A percentile compares a stretch with the other conserved stretches of the same genome.
Conservation (phyloP, 306 rosid genomes). For the Mimosa pudica region DNA sequence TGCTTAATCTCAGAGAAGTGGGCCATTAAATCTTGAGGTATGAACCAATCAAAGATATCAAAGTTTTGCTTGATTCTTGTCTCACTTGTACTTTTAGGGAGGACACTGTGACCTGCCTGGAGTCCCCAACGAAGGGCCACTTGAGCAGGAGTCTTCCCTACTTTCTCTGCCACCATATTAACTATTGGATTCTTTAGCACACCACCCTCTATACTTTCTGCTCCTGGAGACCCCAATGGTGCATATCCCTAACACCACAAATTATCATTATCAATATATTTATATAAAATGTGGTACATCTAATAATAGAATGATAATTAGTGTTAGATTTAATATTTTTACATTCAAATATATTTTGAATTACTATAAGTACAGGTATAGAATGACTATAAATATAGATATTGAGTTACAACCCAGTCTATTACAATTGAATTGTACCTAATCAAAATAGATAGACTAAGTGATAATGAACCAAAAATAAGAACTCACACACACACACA, state of each 20-base stretch:
- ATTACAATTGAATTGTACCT: too few species aligned
- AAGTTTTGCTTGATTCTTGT: constrained; percentile 55
- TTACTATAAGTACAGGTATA: too few species aligned
- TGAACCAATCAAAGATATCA: constrained; percentile 62
- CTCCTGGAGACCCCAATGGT: constrained; percentile 70
- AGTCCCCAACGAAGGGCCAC: constrained; percentile 80
- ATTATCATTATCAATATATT: neutral
- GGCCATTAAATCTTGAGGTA: constrained; percentile 48
- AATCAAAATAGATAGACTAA: too few species aligned
- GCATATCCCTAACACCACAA: constrained; percentile 48
- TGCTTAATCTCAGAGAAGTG: constrained; percentile 54
- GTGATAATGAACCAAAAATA: too few species aligned
- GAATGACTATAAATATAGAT: too few species aligned
- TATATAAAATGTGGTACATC: too few species aligned
- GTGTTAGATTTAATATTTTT: too few species aligned
- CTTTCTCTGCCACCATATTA: constrained; percentile 47
- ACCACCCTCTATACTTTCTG: constrained; percentile 48
- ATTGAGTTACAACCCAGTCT: too few species aligned
- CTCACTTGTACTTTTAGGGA: constrained; percentile 70
- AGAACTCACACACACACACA: neutral
- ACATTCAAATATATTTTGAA: too few species aligned
- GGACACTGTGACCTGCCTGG: constrained; percentile 70
- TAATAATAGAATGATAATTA: too few species aligned
- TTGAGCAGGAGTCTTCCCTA: constrained; percentile 72
- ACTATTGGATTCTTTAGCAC: constrained; percentile 52